Conservation (phyloP, 169 alveolate genomes). For the Cryptosporidium canis region DNA sequence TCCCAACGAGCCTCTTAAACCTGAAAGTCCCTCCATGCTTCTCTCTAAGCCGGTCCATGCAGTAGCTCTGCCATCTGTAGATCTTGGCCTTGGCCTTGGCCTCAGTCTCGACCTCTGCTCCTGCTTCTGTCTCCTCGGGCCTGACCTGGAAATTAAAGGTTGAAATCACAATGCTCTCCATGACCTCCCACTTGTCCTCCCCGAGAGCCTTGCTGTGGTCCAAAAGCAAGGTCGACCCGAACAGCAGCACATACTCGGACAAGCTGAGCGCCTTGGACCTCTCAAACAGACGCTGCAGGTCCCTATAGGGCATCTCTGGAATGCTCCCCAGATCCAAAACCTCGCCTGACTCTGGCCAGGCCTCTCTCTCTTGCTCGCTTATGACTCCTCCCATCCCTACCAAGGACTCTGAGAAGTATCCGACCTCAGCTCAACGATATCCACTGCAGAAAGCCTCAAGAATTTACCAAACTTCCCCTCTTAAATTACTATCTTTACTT, state of each 20-base stretch:
- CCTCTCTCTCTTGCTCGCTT: background rate
- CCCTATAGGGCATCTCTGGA: background rate
- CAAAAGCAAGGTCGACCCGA: constrained; percentile 26
- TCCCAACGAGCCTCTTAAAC: constrained; percentile 38
- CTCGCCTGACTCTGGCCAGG: background rate
- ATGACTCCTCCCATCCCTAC: background rate
- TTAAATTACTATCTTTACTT: background rate
- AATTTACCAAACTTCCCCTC: background rate
- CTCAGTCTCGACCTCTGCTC: background rate
- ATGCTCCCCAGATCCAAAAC: background rate
- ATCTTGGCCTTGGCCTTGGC: background rate
- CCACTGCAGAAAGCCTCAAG: too few relatives aligned
- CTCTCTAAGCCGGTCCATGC: constrained; percentile 23
- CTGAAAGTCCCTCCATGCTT: constrained; percentile 1
- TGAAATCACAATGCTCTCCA: constrained; percentile 38
- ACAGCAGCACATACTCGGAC: background rate
- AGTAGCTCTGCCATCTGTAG: constrained; percentile 50
- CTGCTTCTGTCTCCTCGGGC: background rate
- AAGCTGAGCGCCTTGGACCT: background rate
- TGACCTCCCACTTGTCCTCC: constrained; percentile 44
- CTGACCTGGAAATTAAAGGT: constrained; percentile 14
- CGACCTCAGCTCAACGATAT: too few relatives aligned
- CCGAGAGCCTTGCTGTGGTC: constrained; percentile 8
- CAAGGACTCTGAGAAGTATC: background rate
- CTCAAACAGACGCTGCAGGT: background rate